phyloP scores from a whole-genome alignment of 2,329 filamentous ascomycete genomes.

The Stromatinia cepivora region DNA sequence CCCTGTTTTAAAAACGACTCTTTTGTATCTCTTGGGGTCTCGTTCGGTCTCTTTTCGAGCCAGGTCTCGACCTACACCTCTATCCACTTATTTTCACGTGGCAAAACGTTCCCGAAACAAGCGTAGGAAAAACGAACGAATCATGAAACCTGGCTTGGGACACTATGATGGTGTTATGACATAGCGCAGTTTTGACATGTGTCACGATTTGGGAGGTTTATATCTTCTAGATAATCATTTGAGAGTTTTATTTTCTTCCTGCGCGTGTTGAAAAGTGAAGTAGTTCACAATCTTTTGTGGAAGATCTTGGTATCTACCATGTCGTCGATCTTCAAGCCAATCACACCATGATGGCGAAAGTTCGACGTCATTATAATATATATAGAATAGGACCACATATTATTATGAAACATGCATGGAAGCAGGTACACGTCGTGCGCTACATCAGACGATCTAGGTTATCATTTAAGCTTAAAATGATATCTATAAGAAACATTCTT shows the following conservation, averaged over 20 bases:
- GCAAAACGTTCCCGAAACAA: conserved; percentile 1
- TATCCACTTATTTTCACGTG: conserved; percentile 14
- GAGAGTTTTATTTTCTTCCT: background rate
- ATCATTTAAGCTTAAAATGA: background rate
- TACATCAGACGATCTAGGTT: background rate
- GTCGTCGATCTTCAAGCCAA: background rate
- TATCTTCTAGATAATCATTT: background rate
- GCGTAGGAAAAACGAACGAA: background rate
- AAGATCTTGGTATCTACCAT: background rate
- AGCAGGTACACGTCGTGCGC: background rate
- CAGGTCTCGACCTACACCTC: background rate
- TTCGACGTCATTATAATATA: conserved; percentile 3
- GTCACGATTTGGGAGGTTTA: background rate
- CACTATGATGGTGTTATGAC: background rate
- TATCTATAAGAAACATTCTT: conserved; percentile 6
- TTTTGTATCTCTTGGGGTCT: background rate
- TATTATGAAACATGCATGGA: conserved; percentile 7
- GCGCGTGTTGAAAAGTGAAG: background rate
- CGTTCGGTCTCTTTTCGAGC: background rate
- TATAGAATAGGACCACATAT: conserved; percentile 8
- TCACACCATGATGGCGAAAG: background rate
- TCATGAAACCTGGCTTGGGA: conserved; percentile 4
- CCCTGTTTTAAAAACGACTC: too few species aligned
- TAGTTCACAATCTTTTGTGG: background rate
- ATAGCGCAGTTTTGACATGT: background rate